Base-by-base conservation (phyloP, 1,284 basidiomycete species). In the Leccinum pachyderme region DNA sequence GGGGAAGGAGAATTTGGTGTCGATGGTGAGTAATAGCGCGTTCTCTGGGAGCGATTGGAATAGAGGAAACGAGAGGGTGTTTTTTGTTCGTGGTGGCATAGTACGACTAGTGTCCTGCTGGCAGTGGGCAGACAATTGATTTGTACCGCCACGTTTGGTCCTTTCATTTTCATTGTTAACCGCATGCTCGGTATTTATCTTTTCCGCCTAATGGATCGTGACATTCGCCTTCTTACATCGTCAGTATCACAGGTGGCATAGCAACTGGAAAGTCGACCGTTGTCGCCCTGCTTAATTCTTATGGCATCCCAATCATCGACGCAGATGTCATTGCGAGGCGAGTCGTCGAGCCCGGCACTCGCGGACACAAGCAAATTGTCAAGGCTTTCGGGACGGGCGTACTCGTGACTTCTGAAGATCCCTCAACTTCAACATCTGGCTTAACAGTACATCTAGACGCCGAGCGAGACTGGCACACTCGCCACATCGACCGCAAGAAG, bases 191-290 rank as follows among this genome's bases (percentile, higher is more conserved):
- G 62, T 62, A 64, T 27, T 35, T 46, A 2, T 41, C 7, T 50
- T 53, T 44, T 18, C 22, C 12, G 24, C 2, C 9, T 3, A 43
- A 47, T 18, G 18, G 18, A 15, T 25, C 18, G n/a, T 3, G 3
- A 28, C 29, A 7, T 18, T 15, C 13, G 4, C 8, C 11, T 32
- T 51, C 8, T 2, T 22, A 1, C 9, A 96, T 98, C 58, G 84
- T 98, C 59, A 95, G 95, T 45, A 83, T 99, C 39, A 98, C 96
- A 13, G 96, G 97, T 24, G 94, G 96, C 2, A 98, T 99, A 58
- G 93, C 94, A 32, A 96, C 95, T 0, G 95, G 95, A 53, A 98
- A 98, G 74, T 97, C 94, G 4, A 93, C 94, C 15, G 95, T 95
- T 28, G 93, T 94, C 0, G 74, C 75, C 5, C 78, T 95, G 39